Evolutionary conservation across 108 stramenopile genomes (phyloP), one percentile per base, ranked within the genome.

Genomic region (Pinguiococcus pyrenoidosus): DNA sequence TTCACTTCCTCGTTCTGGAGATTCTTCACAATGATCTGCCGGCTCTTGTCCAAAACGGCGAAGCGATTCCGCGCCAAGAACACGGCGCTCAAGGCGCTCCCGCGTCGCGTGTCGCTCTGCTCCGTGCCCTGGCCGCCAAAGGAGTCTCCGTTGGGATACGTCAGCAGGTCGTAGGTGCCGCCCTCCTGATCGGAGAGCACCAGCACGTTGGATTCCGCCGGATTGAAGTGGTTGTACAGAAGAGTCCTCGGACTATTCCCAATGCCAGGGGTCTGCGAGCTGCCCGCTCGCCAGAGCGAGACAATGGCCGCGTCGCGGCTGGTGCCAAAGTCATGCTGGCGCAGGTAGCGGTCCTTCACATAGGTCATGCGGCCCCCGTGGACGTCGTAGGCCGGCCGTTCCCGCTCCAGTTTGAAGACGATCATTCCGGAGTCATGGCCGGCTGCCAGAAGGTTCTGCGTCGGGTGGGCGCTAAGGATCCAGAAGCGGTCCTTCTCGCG

Each of bases 381-480:
- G 16, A 72, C 43, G 38, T 80, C 74, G 49, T 74, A 79, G 22
- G 96, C 90, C 14, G 96, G 96, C 25, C 96, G 75, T 37, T 97
- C 96, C 29, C 92, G 75, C 61, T 95, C 92, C 8, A 98, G 73
- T 74, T 98, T 98, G 77, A 98, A 98, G 17, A 98, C 96, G 59
- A 92, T 85, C 91, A 98, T 91, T 59, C 96, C 96, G 28, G 79
- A 81, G 74, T 98, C 96, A 66, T 98, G 96, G 32, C 96, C 96
- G 10, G 96, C 96, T 2, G 96, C 96, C 43, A 98, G 74, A 28
- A 98, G 75, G 71, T 95, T 95, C 62, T 93, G 89, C 24, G 69
- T 64, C 7, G 78, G 64, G 68, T 91, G 93, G 1, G 88, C 88
- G 1, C 89, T 88, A 44, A 92, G 56, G 50, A 91, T 90, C 89